A percentile compares a stretch with the other conserved stretches of the same genome.
Evolutionary conservation across 805 yeast genomes (phyloP).

Genomic region (Sugiyamaella smithiae): DNA sequence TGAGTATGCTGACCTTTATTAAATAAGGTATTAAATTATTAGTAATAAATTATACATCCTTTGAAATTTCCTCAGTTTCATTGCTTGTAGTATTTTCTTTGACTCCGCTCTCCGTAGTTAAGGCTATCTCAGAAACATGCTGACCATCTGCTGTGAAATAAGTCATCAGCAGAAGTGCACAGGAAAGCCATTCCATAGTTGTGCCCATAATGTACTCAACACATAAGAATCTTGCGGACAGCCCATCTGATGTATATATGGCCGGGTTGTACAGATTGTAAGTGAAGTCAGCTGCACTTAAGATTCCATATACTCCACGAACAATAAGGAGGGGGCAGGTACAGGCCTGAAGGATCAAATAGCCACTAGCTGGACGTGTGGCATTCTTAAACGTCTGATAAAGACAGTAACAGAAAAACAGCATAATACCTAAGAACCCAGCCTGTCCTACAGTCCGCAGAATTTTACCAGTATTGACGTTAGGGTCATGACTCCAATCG

Average conservation of each 20-base stretch:
- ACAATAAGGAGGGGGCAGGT: constrained; percentile 15
- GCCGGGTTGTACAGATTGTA: constrained; percentile 18
- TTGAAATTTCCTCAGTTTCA: background rate
- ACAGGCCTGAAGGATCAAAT: constrained; percentile 2
- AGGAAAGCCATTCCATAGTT: constrained; percentile 20
- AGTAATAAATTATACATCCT: background rate
- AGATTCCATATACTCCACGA: constrained; percentile 21
- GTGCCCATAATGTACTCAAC: constrained; percentile 21
- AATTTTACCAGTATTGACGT: constrained; percentile 10
- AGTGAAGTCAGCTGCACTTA: constrained; percentile 13
- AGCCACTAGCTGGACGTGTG: background rate
- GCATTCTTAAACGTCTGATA: background rate
- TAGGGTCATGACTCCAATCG: background rate
- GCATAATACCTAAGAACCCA: constrained; percentile 14
- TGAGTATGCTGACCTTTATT: constrained; percentile 2
- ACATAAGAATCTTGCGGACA: constrained; percentile 12
- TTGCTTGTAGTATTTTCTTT: background rate
- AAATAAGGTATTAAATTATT: background rate
- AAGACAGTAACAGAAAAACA: constrained; percentile 8
- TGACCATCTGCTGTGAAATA: constrained; percentile 8
- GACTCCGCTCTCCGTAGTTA: too few relatives aligned
- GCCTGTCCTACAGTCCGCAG: constrained; percentile 21
- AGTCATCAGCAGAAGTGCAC: constrained; percentile 1
- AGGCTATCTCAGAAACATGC: too few relatives aligned
- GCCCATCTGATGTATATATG: constrained; percentile 14